Evolutionary conservation across 2,329 filamentous ascomycete genomes (phyloP).

Genomic region (Aspergillus eucalypticola): DNA sequence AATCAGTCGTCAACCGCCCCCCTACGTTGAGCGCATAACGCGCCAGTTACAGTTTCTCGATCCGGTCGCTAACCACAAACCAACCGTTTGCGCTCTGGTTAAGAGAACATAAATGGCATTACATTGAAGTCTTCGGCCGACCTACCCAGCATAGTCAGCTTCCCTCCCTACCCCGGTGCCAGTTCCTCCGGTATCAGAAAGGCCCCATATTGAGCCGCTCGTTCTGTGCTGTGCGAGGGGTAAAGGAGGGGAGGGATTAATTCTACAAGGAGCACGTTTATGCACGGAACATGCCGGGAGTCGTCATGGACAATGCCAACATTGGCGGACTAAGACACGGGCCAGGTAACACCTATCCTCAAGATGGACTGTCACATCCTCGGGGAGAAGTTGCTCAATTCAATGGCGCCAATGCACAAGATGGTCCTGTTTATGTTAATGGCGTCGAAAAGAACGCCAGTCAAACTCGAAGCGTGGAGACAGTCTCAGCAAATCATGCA

Average conservation of each 20-base stretch:
- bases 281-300: conserved; percentile 42
- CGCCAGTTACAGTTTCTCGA: background rate
- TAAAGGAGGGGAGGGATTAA: conserved; percentile 31
- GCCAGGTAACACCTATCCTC: conserved; percentile 24
- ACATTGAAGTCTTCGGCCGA: conserved; percentile 22
- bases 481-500: background rate
- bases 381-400: conserved; percentile 18
- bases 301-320: conserved; percentile 44
- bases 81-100: background rate
- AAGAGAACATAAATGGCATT: conserved; percentile 28
- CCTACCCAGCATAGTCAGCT: conserved; percentile 17
- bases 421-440: conserved; percentile 30
- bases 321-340: conserved; percentile 29
- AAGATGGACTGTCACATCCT: conserved; percentile 26
- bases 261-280: conserved; percentile 14
- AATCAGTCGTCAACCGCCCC: background rate
- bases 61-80: background rate
- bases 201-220: conserved; percentile 22
- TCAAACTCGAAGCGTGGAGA: conserved; percentile 14
- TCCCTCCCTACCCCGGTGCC: conserved; percentile 28
- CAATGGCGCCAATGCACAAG: conserved; percentile 21
- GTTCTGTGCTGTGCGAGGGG: conserved; percentile 30
- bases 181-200: conserved; percentile 20
- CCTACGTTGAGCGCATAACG: background rate
- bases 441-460: conserved; percentile 24